Evolutionary conservation across 1,284 basidiomycete genomes (phyloP), one percentile per base, ranked within the genome.

Genomic region (Thelephora terrestris): DNA sequence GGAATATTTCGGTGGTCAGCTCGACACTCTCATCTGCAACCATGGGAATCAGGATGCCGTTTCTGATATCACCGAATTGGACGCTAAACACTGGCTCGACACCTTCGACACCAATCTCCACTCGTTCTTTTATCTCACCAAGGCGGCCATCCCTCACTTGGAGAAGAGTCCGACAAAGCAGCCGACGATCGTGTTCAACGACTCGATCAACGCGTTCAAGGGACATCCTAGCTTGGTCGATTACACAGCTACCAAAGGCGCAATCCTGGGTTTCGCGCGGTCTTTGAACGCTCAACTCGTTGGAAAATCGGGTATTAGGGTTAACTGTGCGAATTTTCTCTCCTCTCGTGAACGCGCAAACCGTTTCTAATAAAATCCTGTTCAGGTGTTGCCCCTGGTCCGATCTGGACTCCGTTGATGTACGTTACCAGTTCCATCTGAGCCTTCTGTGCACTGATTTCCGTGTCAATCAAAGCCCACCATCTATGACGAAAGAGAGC

Each of bases 231-330:
- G 74, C 54, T 64, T 78, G 23, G 58, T 78, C 39, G 76, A 79
- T 59, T 79, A 77, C 58, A 74, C 74, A 16, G 61, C 73, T 1
- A 76, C 76, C 17, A 78, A 77, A 58, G 75, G 75, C n/a, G 71
- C 74, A 6, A 74, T 75, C 42, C 64, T 76, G 40, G 71, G 58
- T 5, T 74, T 76, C 51, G 65, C 61, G 56, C 60, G 64, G 17
- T 73, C 69, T 0, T 60, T 78, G 42, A 71, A 67, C 49, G 78
- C 77, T 57, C 75, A 79, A 3, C 74, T 75, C n/a, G n/a, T n/a
- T n/a, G n/a, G n/a, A n/a, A n/a, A n/a, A n/a, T n/a, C n/a, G n/a
- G n/a, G n/a, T n/a, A n/a, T n/a, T n/a, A n/a, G n/a, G n/a, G n/a
- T n/a, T n/a, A n/a, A n/a, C n/a, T n/a, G n/a, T n/a, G n/a, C n/a